Conservation (phyloP, 345 rosid genomes). For the Melastoma malabathricum region DNA sequence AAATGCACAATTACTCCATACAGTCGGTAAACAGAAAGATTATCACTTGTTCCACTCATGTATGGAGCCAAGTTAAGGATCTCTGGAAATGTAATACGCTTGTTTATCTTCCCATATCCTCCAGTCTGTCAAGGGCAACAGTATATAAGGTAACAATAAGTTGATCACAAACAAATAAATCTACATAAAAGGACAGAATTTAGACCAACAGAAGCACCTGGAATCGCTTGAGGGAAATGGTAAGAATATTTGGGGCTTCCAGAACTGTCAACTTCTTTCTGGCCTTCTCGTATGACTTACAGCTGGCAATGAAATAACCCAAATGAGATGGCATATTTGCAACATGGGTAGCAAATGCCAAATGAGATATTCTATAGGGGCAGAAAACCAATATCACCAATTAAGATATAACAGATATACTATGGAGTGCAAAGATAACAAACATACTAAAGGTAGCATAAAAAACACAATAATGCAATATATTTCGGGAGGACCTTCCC, state of each 20-base stretch:
- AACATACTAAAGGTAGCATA: too few species aligned
- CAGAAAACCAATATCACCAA: too few species aligned
- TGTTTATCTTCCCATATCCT: slow-evolving; percentile 89
- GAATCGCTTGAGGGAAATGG: slow-evolving; percentile 90
- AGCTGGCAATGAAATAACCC: slow-evolving; percentile 28
- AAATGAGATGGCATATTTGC: slow-evolving; percentile 6
- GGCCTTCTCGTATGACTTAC: slow-evolving; percentile 79
- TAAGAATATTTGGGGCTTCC: slow-evolving; percentile 93
- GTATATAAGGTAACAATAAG: background rate
- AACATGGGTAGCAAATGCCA: background rate
- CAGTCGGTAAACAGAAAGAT: slow-evolving; percentile 70
- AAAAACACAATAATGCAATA: too few species aligned
- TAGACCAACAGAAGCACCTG: slow-evolving; percentile 35
- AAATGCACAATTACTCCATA: slow-evolving; percentile 91
- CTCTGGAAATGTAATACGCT: slow-evolving; percentile 69
- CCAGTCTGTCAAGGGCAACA: slow-evolving; percentile 45
- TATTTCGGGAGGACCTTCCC: too few species aligned
- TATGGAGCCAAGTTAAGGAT: slow-evolving; percentile 80
- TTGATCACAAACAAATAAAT: background rate
- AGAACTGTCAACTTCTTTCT: slow-evolving; percentile 69
- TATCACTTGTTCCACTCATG: slow-evolving; percentile 75
- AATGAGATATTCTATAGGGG: too few species aligned
- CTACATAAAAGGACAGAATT: background rate
- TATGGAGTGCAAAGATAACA: too few species aligned
- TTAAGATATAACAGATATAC: too few species aligned